phyloP scores from a whole-genome alignment of 2,329 filamentous ascomycete genomes.

The Corynespora cassiicola region DNA sequence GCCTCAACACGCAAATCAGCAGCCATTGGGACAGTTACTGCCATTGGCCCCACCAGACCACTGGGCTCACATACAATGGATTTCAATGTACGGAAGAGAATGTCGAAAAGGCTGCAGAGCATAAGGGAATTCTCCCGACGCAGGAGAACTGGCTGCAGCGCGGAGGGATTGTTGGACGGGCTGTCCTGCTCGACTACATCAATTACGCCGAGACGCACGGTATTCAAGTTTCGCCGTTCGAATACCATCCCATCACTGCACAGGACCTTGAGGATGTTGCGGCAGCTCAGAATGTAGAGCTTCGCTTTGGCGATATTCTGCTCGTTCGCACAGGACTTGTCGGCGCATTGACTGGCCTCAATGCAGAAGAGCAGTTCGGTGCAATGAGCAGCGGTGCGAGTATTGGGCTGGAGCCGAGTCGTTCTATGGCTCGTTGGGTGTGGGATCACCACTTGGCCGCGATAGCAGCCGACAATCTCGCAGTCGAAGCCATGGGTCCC shows the following conservation, averaged over 20 bases:
- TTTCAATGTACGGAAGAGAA: constrained; percentile 1
- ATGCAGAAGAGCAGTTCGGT: constrained; percentile 3
- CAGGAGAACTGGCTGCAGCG: background rate
- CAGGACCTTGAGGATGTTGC: constrained; percentile 16
- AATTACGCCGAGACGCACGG: background rate
- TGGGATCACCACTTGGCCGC: constrained; percentile 69
- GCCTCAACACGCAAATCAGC: constrained; percentile 35
- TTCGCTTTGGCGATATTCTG: constrained; percentile 22
- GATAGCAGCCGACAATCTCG: constrained; percentile 66
- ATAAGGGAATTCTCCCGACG: too few relatives aligned
- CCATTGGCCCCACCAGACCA: constrained; percentile 22
- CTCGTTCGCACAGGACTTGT: constrained; percentile 28
- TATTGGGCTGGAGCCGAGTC: constrained; percentile 10
- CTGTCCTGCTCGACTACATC: constrained; percentile 3
- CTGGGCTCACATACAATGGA: constrained; percentile 19
- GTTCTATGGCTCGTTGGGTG: constrained; percentile 63
- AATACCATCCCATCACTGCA: constrained; percentile 21
- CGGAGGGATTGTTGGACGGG: constrained; percentile 1
- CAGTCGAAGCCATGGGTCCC: constrained; percentile 68
- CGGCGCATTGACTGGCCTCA: background rate
- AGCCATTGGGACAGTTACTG: constrained; percentile 38
- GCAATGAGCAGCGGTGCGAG: constrained; percentile 2
- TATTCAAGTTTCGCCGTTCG: constrained; percentile 13
- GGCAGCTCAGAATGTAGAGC: constrained; percentile 9
- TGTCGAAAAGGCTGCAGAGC: too few relatives aligned